Percentiles rank a stretch among this genome's conserved stretches.
phyloP scores from a whole-genome alignment of 1,139 yeast genomes.

The Hyphopichia pseudoburtonii region DNA sequence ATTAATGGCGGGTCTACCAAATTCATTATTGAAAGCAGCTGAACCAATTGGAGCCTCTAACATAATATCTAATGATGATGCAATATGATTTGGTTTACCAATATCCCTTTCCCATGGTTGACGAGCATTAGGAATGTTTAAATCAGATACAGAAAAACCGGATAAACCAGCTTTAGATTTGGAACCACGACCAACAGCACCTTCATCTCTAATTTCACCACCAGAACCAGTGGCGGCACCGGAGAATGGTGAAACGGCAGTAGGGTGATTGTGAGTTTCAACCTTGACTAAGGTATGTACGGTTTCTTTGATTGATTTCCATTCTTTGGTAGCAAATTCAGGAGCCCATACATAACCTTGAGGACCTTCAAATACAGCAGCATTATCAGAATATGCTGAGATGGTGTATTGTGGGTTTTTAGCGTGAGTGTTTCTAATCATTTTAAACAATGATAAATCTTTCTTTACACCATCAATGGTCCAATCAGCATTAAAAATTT shows the following conservation, averaged over 20 bases:
- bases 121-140: conserved; percentile 76
- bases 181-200: conserved; percentile 99
- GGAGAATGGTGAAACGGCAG: conserved; percentile 98
- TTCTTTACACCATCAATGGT: conserved; percentile 82
- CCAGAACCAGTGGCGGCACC: conserved; percentile 99
- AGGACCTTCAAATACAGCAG: conserved; percentile 93
- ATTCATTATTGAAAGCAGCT: conserved; percentile 97
- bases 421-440: conserved; percentile 93
- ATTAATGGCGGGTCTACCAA: conserved; percentile 95
- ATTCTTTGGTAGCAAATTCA: conserved; percentile 65
- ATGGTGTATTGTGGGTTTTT: conserved; percentile 80
- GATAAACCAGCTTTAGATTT: conserved; percentile 94
- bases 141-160: conserved; percentile 91
- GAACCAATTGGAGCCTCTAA: conserved; percentile 96
- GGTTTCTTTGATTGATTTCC: conserved; percentile 72
- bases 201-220: conserved; percentile 99
- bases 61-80: conserved; percentile 92
- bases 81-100: conserved; percentile 92
- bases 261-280: conserved; percentile 98
- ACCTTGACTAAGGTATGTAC: conserved; percentile 93
- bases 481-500: conserved; percentile 98
- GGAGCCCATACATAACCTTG: conserved; percentile 79
- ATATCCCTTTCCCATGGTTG: conserved; percentile 94
- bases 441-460: conserved; percentile 77
- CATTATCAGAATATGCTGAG: conserved; percentile 95